These are phyloP conservation scores for Boletus hoseneyae DNA, from an alignment of 1,284 basidiomycete species.

Conservation along the genomic window DNA sequence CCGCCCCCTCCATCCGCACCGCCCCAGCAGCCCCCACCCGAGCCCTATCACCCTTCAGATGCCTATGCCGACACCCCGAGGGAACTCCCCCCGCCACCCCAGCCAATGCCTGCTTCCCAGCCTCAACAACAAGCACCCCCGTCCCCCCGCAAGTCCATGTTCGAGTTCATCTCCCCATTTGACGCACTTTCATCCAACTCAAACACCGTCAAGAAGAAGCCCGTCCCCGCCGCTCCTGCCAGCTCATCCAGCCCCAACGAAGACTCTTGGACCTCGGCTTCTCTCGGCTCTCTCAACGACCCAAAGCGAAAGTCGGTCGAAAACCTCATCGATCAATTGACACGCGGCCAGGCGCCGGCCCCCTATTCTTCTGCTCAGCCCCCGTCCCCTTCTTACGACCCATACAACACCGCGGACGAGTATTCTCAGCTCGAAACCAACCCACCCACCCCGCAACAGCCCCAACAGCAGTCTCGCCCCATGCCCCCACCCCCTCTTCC, in stretches of 20 bases:
- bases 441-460: constrained; percentile 37
- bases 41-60: constrained; percentile 39
- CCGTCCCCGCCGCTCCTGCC: constrained; percentile 41
- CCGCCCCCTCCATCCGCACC: no score
- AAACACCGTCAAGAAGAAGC: constrained; percentile 57
- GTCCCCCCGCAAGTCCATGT: constrained; percentile 73
- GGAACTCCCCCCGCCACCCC: constrained; percentile 34
- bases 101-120: constrained; percentile 27
- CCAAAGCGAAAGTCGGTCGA: constrained; percentile 77
- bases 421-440: constrained; percentile 45
- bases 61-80: constrained; percentile 41
- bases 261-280: constrained; percentile 51
- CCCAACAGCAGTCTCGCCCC: constrained; percentile 27
- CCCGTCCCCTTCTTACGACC: constrained; percentile 40
- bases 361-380: constrained; percentile 37
- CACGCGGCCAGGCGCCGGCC: constrained; percentile 47
- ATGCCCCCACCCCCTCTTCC: constrained; percentile 47
- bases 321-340: constrained; percentile 69
- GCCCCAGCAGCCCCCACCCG: constrained; percentile 32
- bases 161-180: constrained; percentile 79
- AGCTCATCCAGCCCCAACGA: constrained; percentile 48
- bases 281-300: constrained; percentile 40
- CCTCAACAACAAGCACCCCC: constrained; percentile 52
- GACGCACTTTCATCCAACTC: constrained; percentile 59
- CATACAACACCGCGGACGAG: constrained; percentile 43